phyloP scores from a whole-genome alignment of 2,329 filamentous ascomycete species.

The Xylariaceae sp. region DNA sequence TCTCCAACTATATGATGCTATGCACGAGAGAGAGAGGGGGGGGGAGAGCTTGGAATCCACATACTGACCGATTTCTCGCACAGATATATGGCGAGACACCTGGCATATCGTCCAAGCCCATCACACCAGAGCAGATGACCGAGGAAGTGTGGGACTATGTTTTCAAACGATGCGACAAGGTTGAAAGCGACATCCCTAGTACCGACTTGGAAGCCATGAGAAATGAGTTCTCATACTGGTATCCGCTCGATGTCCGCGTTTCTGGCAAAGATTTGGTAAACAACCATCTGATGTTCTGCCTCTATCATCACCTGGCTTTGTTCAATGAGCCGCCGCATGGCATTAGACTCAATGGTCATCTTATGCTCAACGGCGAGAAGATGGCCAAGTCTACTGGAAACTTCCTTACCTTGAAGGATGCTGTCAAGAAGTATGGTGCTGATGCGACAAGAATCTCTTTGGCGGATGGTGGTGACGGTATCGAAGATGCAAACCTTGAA shows the following conservation, averaged over 20 bases:
- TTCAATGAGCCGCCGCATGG: conserved; percentile 78
- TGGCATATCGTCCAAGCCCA: conserved; percentile 56
- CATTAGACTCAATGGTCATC: conserved; percentile 86
- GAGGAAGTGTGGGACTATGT: conserved; percentile 97
- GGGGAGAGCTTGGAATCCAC: no score
- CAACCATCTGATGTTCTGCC: conserved; percentile 93
- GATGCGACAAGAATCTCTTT: conserved; percentile 89
- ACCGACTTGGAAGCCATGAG: conserved; percentile 58
- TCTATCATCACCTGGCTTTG: conserved; percentile 89
- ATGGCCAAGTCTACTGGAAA: conserved; percentile 98
- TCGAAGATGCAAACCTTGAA: conserved; percentile 96
- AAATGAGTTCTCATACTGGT: conserved; percentile 18
- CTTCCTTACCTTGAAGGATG: conserved; percentile 84
- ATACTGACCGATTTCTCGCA: no score
- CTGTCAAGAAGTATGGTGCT: conserved; percentile 88
- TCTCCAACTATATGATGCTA: neutral
- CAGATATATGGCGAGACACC: conserved; percentile 69
- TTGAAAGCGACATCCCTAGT: conserved; percentile 68
- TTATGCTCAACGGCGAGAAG: conserved; percentile 95
- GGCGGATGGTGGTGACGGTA: conserved; percentile 90
- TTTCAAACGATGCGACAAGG: conserved; percentile 69
- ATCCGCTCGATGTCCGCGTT: conserved; percentile 37
- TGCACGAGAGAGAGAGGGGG: no score
- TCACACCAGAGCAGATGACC: conserved; percentile 82
- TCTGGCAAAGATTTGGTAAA: conserved; percentile 92